Evolutionary conservation across 495 filamentous ascomycete genomes (phyloP).

Genomic region (Aspergillus biplanus): DNA sequence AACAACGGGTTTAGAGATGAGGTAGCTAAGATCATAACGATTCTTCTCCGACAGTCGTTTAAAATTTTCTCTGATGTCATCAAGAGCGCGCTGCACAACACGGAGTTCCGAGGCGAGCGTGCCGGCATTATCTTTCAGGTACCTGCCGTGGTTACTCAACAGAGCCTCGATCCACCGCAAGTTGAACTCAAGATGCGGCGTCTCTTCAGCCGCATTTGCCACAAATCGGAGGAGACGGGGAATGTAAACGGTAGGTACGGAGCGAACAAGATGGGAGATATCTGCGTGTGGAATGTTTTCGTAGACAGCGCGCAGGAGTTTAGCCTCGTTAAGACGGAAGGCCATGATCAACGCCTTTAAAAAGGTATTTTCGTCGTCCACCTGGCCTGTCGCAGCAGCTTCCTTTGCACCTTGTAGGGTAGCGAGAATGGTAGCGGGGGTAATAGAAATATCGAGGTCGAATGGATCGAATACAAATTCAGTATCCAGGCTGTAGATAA

Average conservation of each 20-base stretch:
- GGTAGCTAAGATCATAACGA: constrained; percentile 80
- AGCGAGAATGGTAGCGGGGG: constrained; percentile 75
- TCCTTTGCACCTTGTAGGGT: constrained; percentile 60
- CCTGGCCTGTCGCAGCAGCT: constrained; percentile 32
- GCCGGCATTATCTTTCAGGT: constrained; percentile 75
- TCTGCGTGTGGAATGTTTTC: constrained; percentile 76
- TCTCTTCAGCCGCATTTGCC: constrained; percentile 84
- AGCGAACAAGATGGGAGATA: constrained; percentile 75
- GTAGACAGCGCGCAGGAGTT: constrained; percentile 80
- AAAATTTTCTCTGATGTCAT: constrained; percentile 74
- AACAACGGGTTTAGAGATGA: constrained; percentile 56
- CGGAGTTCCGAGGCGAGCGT: constrained; percentile 82
- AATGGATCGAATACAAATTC: constrained; percentile 86
- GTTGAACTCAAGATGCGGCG: constrained; percentile 91
- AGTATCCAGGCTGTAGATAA: constrained; percentile 88
- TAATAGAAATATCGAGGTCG: constrained; percentile 91
- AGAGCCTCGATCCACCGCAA: constrained; percentile 89
- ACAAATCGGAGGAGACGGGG: constrained; percentile 79
- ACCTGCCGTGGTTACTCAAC: constrained; percentile 77
- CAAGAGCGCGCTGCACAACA: constrained; percentile 73
- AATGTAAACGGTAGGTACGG: constrained; percentile 86
- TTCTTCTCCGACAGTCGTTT: constrained; percentile 83
- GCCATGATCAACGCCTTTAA: constrained; percentile 95
- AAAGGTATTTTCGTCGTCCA: constrained; percentile 68
- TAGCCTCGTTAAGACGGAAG: constrained; percentile 85